phyloP scores from a whole-genome alignment of 31 red algal genomes.

The Porphyra umbilicalis region DNA sequence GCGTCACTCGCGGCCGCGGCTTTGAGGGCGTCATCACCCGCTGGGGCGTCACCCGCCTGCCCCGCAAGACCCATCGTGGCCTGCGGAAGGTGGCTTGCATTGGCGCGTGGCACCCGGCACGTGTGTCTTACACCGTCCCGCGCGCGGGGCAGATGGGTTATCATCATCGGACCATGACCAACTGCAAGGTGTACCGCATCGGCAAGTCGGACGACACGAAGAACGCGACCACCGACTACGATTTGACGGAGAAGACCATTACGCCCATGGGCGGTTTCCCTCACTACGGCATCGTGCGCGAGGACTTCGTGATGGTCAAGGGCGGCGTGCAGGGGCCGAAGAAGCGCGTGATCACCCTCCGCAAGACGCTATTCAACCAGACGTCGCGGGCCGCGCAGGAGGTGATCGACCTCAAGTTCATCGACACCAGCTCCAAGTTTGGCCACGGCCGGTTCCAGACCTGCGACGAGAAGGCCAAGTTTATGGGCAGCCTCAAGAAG shows the following conservation, averaged over 20 bases:
- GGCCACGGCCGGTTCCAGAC: conserved; percentile 99
- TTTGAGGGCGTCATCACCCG: conserved; percentile 97
- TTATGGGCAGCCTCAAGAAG: conserved; percentile 83
- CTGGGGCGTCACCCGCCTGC: conserved; percentile 94
- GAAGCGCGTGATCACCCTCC: conserved; percentile 87
- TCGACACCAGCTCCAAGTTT: conserved; percentile 93
- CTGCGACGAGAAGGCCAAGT: conserved; percentile 89
- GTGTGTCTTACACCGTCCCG: conserved; percentile 87
- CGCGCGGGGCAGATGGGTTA: conserved; percentile 97
- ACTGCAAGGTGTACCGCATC: conserved; percentile 94
- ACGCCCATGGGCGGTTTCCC: conserved; percentile 98
- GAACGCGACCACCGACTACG: conserved; percentile 88
- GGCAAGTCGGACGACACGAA: conserved; percentile 75
- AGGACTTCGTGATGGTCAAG: conserved; percentile 96
- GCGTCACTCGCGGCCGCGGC: conserved; percentile 94
- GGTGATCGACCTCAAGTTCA: conserved; percentile 92
- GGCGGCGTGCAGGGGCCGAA: conserved; percentile 74
- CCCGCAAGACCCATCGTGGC: conserved; percentile 98
- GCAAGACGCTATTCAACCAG: conserved; percentile 85
- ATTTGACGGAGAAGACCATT: conserved; percentile 96
- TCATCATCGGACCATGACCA: conserved; percentile 91
- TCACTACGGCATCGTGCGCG: conserved; percentile 89
- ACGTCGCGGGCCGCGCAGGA: conserved; percentile 81
- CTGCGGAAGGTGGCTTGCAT: conserved; percentile 98
- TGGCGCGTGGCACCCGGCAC: conserved; percentile 97